Base-by-base conservation (phyloP, 345 rosid genomes). In the Schrenkiella parvula region DNA sequence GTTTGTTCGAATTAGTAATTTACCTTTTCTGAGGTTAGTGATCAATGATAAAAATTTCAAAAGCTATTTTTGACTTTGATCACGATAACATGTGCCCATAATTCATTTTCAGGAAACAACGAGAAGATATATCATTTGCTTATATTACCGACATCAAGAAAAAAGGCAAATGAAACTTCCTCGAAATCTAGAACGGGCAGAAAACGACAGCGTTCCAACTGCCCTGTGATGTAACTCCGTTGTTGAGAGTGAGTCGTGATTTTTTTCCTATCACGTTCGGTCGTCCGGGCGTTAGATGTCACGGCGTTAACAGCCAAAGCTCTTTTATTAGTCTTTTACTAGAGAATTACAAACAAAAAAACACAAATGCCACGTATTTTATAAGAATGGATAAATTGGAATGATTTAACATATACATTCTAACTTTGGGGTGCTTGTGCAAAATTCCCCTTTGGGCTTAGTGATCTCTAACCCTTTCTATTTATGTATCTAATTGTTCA, bases 81-180 rank as follows among this genome's bases (percentile, higher is more conserved):
- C 38, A 53, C 56, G n/a, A 38, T 8, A 48, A 19, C 48, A 63
- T 72, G 39, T 21, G 9, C 42, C 21, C 44, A 17, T 15, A 11
- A 2, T 47, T 39, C 32, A 41, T 8, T 52, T 54, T 22, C 31
- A 38, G 48, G 51, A 39, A 51, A 29, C 9, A 39, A 28, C 28
- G 15, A 9, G 43, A 61, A 63, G 10, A 35, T 48, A 25, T 46
- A 25, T 37, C 6, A 63, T 52, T 52, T 28, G 42, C 25, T 61
- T 22, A 62, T 15, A 51, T 25, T 62, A 52, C 77, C 77, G 77
- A 72, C 77, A 72, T 72, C 12, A 9, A 17, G n/a, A 32, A 29
- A 4, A 25, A 37, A 2, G 34, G 9, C 6, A 39, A 62, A 71
- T 8, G 76, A 34, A 72, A 54, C 48, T 64, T 63, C 76, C 26